Evolutionary conservation across 2,329 filamentous ascomycete genomes (phyloP).

Genomic region (Alternaria sp.): DNA sequence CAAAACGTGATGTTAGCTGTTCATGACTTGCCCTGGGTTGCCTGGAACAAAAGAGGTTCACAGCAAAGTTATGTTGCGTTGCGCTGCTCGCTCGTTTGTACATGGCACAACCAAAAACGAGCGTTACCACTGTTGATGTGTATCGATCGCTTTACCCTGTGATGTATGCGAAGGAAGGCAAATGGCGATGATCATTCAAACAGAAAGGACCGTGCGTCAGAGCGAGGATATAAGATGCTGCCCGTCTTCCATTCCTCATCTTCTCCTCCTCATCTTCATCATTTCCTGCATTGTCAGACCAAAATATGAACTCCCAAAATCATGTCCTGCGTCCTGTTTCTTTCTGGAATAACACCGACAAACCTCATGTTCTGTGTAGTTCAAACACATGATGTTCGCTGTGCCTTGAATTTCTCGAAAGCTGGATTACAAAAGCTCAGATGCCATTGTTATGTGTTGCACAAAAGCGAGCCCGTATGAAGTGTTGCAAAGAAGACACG

Average conservation of each 20-base stretch:
- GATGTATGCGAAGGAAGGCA: neutral
- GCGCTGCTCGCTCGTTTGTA: neutral
- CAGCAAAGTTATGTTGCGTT: too few relatives aligned
- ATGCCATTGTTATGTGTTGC: neutral
- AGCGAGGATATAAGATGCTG: neutral
- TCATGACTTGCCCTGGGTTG: too few relatives aligned
- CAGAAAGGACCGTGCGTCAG: neutral
- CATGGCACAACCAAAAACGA: neutral
- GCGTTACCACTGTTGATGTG: neutral
- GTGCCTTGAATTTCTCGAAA: too few relatives aligned
- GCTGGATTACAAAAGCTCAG: too few relatives aligned
- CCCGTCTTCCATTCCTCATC: neutral
- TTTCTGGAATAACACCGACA: rapidly evolving
- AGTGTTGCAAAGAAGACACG: too few relatives aligned
- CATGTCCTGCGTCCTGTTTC: neutral
- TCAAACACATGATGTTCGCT: too few relatives aligned
- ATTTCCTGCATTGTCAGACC: neutral
- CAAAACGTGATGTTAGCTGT: too few relatives aligned
- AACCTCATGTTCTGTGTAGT: neutral
- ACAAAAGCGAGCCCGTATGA: too few relatives aligned
- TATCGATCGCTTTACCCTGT: neutral
- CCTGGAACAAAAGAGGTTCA: too few relatives aligned
- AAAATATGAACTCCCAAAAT: too few relatives aligned
- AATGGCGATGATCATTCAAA: rapidly evolving
- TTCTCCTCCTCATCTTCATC: neutral